Evolutionary conservation across 345 rosid genomes (phyloP).

Genomic region (Leavenworthia alabamica): DNA sequence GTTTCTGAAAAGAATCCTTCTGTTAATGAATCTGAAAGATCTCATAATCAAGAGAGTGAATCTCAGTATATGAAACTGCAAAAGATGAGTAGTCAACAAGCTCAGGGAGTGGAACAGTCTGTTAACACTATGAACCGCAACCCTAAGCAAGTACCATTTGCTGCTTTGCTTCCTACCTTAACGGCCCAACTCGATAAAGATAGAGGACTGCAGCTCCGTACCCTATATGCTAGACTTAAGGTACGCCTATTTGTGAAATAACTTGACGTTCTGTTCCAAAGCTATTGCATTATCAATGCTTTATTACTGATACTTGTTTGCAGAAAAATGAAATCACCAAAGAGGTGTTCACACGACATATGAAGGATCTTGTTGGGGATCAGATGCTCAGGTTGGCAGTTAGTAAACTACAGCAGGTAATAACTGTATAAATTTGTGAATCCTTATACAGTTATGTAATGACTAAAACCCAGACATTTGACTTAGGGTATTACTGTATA

Average conservation of each 20-base stretch:
- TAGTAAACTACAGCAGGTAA: conserved; percentile 67
- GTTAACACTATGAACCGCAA: conserved; percentile 38
- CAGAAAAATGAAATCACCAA: conserved; percentile 85
- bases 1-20: conserved; percentile 46
- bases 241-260: conserved; percentile 33
- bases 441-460: too few species aligned
- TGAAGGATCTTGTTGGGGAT: conserved; percentile 88
- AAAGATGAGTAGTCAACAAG: conserved; percentile 64
- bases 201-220: conserved; percentile 86
- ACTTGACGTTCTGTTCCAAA: conserved; percentile 13
- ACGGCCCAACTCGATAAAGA: conserved; percentile 84
- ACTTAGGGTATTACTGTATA: neutral
- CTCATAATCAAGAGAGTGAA: conserved; percentile 43
- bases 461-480: neutral
- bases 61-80: conserved; percentile 57
- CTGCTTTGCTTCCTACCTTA: conserved; percentile 66
- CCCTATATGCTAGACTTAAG: conserved; percentile 63
- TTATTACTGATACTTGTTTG: conserved; percentile 23
- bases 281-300: conserved; percentile 15
- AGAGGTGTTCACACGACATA: conserved; percentile 73
- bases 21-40: conserved; percentile 42
- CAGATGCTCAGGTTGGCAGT: conserved; percentile 84
- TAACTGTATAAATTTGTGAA: conserved; percentile 10
- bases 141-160: conserved; percentile 77
- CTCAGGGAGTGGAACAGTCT: conserved; percentile 44